A percentile compares a stretch with the other conserved stretches of the same genome.
These are phyloP conservation scores for Podaxis sp. DNA, from an alignment of 768 basidiomycete species.

Conservation along the genomic window DNA sequence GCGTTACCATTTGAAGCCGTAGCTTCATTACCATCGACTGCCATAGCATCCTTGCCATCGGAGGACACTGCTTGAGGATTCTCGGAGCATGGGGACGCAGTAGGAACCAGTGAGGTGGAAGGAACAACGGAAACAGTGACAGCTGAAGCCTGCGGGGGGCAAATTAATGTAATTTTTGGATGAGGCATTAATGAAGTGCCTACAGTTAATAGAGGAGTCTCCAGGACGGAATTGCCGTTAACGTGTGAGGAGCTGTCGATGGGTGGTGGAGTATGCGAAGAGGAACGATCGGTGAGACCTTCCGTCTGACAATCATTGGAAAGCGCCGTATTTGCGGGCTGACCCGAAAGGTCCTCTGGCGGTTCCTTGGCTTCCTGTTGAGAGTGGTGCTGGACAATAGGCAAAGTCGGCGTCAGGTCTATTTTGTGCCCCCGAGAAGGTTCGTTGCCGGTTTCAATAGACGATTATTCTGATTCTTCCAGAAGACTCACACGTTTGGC, in stretches of 20 bases:
- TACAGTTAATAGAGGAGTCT: background rate
- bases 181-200: background rate
- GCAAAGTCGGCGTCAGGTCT: no score
- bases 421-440: background rate
- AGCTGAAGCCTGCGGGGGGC: background rate
- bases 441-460: background rate
- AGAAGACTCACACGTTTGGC: background rate
- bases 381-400: background rate
- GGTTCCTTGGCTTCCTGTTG: background rate
- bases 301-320: background rate
- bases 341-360: background rate
- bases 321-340: background rate
- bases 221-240: background rate
- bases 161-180: background rate
- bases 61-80: background rate
- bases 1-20: slow-evolving; percentile 11
- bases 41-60: background rate
- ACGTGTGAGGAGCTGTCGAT: background rate
- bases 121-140: background rate
- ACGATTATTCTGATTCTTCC: background rate
- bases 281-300: background rate
- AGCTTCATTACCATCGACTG: background rate
- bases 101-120: background rate
- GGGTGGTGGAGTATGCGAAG: background rate
- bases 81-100: background rate